phyloP scores from a whole-genome alignment of 2,329 filamentous ascomycete genomes.

The Chaetomiaceae sp. region DNA sequence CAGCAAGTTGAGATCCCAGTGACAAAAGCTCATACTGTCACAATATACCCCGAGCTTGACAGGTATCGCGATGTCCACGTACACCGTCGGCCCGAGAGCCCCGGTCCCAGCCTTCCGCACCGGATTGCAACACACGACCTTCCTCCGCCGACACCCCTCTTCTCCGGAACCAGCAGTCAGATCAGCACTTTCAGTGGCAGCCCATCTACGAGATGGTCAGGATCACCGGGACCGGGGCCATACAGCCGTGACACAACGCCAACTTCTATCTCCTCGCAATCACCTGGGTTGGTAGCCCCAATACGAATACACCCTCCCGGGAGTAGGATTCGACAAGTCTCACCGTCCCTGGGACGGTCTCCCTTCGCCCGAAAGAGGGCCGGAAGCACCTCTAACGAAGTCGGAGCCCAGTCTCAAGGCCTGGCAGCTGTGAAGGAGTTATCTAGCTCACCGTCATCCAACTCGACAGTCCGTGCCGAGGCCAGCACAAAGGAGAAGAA shows the following conservation, averaged over 20 bases:
- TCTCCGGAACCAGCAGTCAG: constrained; percentile 55
- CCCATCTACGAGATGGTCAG: constrained; percentile 71
- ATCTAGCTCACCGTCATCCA: constrained; percentile 67
- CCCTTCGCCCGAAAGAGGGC: constrained; percentile 56
- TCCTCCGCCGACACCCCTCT: constrained; percentile 63
- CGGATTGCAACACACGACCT: constrained; percentile 60
- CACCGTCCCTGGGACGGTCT: constrained; percentile 53
- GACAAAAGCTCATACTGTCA: constrained; percentile 38
- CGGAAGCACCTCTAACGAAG: constrained; percentile 51
- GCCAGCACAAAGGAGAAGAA: constrained; percentile 44
- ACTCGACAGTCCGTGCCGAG: constrained; percentile 59
- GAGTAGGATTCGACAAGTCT: constrained; percentile 44
- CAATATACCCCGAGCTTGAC: constrained; percentile 58
- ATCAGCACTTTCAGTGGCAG: constrained; percentile 61
- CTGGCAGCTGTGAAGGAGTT: constrained; percentile 66
- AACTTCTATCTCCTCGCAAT: constrained; percentile 72
- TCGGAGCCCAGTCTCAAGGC: constrained; percentile 51
- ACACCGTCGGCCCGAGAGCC: constrained; percentile 33
- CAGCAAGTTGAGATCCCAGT: constrained; percentile 41
- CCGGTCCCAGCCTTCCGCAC: constrained; percentile 46
- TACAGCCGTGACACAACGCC: constrained; percentile 77
- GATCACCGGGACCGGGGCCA: constrained; percentile 62
- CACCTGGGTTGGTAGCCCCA: constrained; percentile 55
- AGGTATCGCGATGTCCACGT: constrained; percentile 50
- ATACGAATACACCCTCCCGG: constrained; percentile 44